Conservation (phyloP, 1,284 basidiomycete species). For the Ganoderma meredithae region DNA sequence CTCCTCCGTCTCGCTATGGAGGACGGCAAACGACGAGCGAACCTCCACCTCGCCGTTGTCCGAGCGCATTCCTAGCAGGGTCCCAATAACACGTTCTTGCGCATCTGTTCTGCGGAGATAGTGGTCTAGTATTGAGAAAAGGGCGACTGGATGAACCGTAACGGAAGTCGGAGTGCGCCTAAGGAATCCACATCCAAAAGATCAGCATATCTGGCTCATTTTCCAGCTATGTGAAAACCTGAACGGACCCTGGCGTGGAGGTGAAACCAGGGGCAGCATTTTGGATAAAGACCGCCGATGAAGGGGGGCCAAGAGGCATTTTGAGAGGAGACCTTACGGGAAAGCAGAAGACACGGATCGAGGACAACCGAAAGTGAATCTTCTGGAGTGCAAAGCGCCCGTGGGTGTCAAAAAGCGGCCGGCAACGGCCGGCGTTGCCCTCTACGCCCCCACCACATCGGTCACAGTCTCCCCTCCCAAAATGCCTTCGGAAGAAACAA, state of each 20-base stretch:
- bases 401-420: slow-evolving; percentile 42
- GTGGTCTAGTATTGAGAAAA: slow-evolving; percentile 97
- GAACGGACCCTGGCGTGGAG: slow-evolving; percentile 44
- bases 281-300: slow-evolving; percentile 75
- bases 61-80: slow-evolving; percentile 88
- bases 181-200: slow-evolving; percentile 25
- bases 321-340: slow-evolving; percentile 33
- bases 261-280: slow-evolving; percentile 45
- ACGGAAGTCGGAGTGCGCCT: slow-evolving; percentile 79
- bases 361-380: slow-evolving; percentile 23
- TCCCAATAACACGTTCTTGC: slow-evolving; percentile 95
- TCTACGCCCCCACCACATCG: slow-evolving; percentile 37
- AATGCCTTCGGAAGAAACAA: slow-evolving; percentile 89
- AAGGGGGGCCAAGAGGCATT: slow-evolving; percentile 74
- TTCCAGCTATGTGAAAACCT: too few relatives aligned
- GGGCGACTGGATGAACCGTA: slow-evolving; percentile 90
- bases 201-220: neutral
- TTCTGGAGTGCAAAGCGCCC: slow-evolving; percentile 33
- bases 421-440: slow-evolving; percentile 41
- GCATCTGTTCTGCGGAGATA: slow-evolving; percentile 87
- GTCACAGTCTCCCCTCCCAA: slow-evolving; percentile 40
- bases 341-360: slow-evolving; percentile 18
- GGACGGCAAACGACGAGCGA: slow-evolving; percentile 85
- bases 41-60: slow-evolving; percentile 69
- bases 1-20: slow-evolving; percentile 91